Evolutionary conservation across 805 yeast species (phyloP).

Genomic region (Yamadazyma nakazawae): DNA sequence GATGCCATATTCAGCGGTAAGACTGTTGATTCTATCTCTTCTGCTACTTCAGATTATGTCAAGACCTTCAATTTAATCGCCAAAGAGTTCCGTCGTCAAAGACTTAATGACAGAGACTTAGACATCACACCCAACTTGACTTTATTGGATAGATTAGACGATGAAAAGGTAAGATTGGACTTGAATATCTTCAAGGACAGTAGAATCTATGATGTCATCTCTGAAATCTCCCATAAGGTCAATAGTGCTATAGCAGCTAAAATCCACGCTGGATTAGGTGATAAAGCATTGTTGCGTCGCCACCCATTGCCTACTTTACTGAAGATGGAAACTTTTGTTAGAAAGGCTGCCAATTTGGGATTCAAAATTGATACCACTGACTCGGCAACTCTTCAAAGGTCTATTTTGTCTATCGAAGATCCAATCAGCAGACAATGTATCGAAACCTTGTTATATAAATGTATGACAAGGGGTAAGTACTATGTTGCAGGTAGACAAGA

Average conservation of each 20-base stretch:
- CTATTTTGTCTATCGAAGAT: slow-evolving; percentile 64
- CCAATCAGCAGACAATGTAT: slow-evolving; percentile 63
- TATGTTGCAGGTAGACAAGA: slow-evolving; percentile 85
- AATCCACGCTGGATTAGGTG: slow-evolving; percentile 73
- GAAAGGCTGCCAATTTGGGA: slow-evolving; percentile 65
- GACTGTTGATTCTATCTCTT: slow-evolving; percentile 30
- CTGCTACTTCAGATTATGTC: slow-evolving; percentile 63
- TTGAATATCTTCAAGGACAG: slow-evolving; percentile 69
- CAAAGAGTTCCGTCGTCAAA: slow-evolving; percentile 64
- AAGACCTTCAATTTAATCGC: slow-evolving; percentile 63
- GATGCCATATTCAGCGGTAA: slow-evolving; percentile 45
- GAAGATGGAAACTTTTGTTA: slow-evolving; percentile 74
- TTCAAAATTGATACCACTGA: slow-evolving; percentile 69
- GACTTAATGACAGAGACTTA: slow-evolving; percentile 50
- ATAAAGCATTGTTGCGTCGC: slow-evolving; percentile 78
- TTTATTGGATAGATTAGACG: slow-evolving; percentile 77
- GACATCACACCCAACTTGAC: slow-evolving; percentile 55
- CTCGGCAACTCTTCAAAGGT: slow-evolving; percentile 66
- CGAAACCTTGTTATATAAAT: slow-evolving; percentile 75
- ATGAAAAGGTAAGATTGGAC: slow-evolving; percentile 70
- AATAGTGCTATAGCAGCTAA: slow-evolving; percentile 84
- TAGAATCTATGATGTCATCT: slow-evolving; percentile 54
- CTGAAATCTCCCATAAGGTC: slow-evolving; percentile 77
- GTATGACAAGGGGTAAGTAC: slow-evolving; percentile 83
- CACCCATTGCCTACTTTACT: slow-evolving; percentile 81